Percentiles rank a stretch among this genome's conserved stretches.
Conservation (phyloP, 345 rosid genomes). For the Arabidopsis suecica region DNA sequence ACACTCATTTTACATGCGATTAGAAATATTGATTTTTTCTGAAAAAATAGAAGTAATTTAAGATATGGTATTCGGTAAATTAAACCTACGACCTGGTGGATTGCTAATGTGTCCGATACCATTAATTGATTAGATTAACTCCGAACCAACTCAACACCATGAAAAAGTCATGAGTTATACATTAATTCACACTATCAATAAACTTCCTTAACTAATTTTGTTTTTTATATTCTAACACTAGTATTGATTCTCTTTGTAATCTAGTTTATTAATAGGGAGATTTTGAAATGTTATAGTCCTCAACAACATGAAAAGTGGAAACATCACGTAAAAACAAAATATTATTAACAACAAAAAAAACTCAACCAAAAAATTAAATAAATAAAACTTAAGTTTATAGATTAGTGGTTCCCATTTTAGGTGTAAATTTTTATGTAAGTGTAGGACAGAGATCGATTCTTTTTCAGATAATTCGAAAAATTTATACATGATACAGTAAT, state of each 20-base stretch:
- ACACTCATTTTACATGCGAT: too few relatives aligned
- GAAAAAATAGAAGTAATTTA: too few relatives aligned
- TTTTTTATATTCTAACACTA: neutral
- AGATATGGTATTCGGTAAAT: neutral
- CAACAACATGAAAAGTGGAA: slow-evolving; percentile 20
- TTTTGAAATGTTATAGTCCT: neutral
- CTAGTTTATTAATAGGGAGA: neutral
- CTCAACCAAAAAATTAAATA: neutral
- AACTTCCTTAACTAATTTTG: slow-evolving; percentile 1
- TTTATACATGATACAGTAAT: too few relatives aligned
- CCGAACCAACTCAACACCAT: slow-evolving; percentile 21
- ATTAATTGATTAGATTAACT: neutral
- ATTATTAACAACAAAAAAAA: neutral
- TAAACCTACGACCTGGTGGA: neutral
- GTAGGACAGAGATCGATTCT: too few relatives aligned
- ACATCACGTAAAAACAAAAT: neutral
- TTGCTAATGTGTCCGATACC: neutral
- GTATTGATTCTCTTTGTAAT: neutral
- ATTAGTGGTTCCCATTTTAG: too few relatives aligned
- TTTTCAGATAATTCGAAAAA: too few relatives aligned
- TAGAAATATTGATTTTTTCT: too few relatives aligned
- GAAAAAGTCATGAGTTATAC: slow-evolving; percentile 26
- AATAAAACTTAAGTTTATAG: too few relatives aligned
- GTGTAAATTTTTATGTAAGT: too few relatives aligned
- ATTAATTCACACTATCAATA: slow-evolving; percentile 17